phyloP scores from a whole-genome alignment of 805 yeast species.

The Pichia nanzhaoensis region DNA sequence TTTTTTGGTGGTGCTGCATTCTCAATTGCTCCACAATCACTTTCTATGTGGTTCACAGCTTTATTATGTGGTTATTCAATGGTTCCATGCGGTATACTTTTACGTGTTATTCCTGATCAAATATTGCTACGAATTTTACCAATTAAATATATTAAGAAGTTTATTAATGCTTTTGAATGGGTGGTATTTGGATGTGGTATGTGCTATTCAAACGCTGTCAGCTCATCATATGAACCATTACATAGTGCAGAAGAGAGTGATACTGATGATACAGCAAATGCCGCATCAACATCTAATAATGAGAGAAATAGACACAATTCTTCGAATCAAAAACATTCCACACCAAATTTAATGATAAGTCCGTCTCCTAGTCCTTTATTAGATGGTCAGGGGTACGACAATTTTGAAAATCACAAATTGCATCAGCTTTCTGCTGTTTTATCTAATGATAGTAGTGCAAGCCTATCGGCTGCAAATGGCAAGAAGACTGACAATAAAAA shows the following conservation, averaged over 20 bases:
- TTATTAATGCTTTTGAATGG: constrained; percentile 16
- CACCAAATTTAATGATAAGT: constrained; percentile 1
- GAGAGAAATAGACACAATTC: no score
- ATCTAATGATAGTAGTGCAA: constrained; percentile 1
- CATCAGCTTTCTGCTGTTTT: neutral
- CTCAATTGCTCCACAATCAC: constrained; percentile 70
- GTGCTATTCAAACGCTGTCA: no score
- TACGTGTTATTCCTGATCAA: constrained; percentile 78
- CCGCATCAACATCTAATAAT: neutral
- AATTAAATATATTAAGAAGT: constrained; percentile 37
- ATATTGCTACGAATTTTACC: constrained; percentile 68
- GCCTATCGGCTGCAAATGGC: neutral
- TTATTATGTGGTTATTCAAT: constrained; percentile 73
- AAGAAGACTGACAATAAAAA: neutral
- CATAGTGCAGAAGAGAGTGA: neutral
- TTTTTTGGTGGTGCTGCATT: constrained; percentile 96
- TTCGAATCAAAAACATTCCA: neutral
- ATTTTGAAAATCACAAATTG: constrained; percentile 6
- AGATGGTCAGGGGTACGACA: neutral
- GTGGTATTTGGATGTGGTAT: constrained; percentile 15
- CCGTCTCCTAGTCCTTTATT: constrained; percentile 11
- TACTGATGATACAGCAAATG: neutral
- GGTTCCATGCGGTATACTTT: constrained; percentile 69
- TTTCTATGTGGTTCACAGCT: constrained; percentile 87
- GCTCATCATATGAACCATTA: no score